Conservation (phyloP, 2,329 filamentous ascomycete genomes). For the Fusarium pseudograminearum region DNA sequence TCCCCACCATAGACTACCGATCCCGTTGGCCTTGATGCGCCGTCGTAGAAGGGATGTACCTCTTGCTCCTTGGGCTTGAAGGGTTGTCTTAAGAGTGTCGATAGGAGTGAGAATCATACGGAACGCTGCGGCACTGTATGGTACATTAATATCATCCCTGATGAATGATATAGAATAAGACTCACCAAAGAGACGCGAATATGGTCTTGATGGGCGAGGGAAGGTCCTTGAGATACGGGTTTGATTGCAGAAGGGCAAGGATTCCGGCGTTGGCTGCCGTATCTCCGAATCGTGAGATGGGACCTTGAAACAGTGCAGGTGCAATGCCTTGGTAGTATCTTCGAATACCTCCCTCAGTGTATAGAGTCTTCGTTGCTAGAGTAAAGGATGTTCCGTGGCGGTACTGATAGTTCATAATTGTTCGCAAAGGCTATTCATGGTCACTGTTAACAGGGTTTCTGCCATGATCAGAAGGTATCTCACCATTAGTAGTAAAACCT, state of each 20-base stretch:
- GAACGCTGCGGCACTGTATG: conserved; percentile 57
- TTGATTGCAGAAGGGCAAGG: conserved; percentile 60
- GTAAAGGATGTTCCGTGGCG: conserved; percentile 59
- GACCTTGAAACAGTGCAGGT: conserved; percentile 61
- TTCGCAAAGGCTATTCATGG: conserved; percentile 56
- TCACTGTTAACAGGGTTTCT: background rate
- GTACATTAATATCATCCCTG: background rate
- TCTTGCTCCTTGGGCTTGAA: conserved; percentile 60
- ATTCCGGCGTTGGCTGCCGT: conserved; percentile 64
- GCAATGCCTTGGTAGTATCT: conserved; percentile 61
- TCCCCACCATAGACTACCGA: conserved; percentile 63
- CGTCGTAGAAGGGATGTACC: conserved; percentile 58
- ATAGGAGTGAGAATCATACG: conserved; percentile 62
- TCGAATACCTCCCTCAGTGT: conserved; percentile 56
- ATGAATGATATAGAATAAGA: too few species aligned
- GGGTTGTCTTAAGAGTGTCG: conserved; percentile 63
- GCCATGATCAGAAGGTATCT: fast-evolving
- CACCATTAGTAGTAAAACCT: conserved; percentile 63
- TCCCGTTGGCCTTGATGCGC: conserved; percentile 58
- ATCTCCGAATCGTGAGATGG: conserved; percentile 60
- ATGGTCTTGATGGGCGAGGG: conserved; percentile 60
- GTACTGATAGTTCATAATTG: conserved; percentile 65
- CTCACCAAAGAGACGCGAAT: conserved; percentile 59
- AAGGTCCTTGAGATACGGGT: conserved; percentile 58
- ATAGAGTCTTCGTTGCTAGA: conserved; percentile 55